A percentile compares a stretch with the other conserved stretches of the same genome.
Conservation (phyloP, 1,139 yeast species). For the Schizosaccharomyces versatilis region DNA sequence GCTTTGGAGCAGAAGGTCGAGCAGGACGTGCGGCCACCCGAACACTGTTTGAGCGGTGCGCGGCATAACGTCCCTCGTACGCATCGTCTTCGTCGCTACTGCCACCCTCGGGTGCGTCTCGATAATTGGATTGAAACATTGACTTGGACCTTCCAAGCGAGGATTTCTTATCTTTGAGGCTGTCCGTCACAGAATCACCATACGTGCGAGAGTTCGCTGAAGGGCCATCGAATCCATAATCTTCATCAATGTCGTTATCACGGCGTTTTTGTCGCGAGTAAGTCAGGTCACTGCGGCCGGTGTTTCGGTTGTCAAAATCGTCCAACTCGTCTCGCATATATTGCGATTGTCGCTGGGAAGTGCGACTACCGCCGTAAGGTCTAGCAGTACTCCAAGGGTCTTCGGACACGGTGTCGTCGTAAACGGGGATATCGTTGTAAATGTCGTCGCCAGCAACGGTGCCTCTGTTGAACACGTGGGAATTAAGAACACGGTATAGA, state of each 20-base stretch:
- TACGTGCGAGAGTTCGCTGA: not conserved
- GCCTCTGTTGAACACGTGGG: conserved; percentile 45
- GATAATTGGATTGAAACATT: no score
- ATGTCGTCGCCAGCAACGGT: conserved; percentile 40
- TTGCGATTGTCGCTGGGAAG: conserved; percentile 9
- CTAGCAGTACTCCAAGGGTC: conserved; percentile 12
- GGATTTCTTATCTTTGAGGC: no score
- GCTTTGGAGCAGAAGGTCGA: conserved; percentile 19
- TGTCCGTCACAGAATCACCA: not conserved
- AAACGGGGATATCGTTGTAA: conserved; percentile 45
- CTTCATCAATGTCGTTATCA: conserved; percentile 24
- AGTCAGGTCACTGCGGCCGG: conserved; percentile 14
- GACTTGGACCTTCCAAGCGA: no score
- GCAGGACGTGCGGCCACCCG: conserved; percentile 7
- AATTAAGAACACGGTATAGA: conserved; percentile 63
- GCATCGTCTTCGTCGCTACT: not conserved
- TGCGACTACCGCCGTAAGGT: conserved; percentile 12
- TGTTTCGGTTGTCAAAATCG: not conserved
- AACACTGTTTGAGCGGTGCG: not conserved
- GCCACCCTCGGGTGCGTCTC: not conserved
- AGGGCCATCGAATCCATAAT: conserved; percentile 14
- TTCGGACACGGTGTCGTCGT: conserved; percentile 21
- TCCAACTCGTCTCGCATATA: conserved; percentile 12
- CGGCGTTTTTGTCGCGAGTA: conserved; percentile 22
- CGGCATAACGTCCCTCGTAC: not conserved